These are phyloP conservation scores for Porogramme epimiltina DNA, from an alignment of 1,284 basidiomycete species.

Conservation along the genomic window DNA sequence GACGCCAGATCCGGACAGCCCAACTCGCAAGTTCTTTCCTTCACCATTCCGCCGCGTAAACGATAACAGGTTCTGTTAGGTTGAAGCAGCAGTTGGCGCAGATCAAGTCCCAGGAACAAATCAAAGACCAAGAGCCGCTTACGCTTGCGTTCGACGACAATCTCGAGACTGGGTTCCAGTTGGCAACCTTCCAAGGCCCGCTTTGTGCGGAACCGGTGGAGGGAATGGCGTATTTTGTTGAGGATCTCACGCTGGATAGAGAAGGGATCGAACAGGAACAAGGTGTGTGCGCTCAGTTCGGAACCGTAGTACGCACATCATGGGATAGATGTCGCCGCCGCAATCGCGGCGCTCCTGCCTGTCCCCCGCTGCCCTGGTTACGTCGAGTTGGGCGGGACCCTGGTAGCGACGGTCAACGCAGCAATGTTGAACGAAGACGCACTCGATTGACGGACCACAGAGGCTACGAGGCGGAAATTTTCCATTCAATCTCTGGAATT, in stretches of 20 bases:
- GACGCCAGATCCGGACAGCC: constrained; percentile 58
- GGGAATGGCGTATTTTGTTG: constrained; percentile 91
- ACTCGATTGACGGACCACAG: too few relatives aligned
- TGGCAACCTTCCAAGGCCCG: constrained; percentile 93
- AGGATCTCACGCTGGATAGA: constrained; percentile 68
- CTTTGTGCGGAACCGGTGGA: constrained; percentile 95
- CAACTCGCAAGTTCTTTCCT: constrained; percentile 53
- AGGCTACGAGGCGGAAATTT: too few relatives aligned
- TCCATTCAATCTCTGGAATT: not conserved
- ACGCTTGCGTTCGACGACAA: constrained; percentile 72
- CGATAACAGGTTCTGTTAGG: constrained; percentile 34
- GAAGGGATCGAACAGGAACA: constrained; percentile 65
- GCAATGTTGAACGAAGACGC: too few relatives aligned
- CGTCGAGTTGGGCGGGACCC: too few relatives aligned
- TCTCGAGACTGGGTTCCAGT: constrained; percentile 93
- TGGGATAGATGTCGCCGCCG: too few relatives aligned
- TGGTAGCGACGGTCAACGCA: too few relatives aligned
- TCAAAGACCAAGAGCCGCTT: constrained; percentile 27
- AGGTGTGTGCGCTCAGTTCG: too few relatives aligned
- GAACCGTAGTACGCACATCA: too few relatives aligned
- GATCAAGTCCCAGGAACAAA: constrained; percentile 31
- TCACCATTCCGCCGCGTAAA: too few relatives aligned
- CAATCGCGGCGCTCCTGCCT: too few relatives aligned
- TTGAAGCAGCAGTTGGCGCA: constrained; percentile 50
- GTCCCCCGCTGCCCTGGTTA: too few relatives aligned